These are phyloP conservation scores for Trypethelium eluteriae DNA, from an alignment of 495 filamentous ascomycete species.

Conservation along the genomic window DNA sequence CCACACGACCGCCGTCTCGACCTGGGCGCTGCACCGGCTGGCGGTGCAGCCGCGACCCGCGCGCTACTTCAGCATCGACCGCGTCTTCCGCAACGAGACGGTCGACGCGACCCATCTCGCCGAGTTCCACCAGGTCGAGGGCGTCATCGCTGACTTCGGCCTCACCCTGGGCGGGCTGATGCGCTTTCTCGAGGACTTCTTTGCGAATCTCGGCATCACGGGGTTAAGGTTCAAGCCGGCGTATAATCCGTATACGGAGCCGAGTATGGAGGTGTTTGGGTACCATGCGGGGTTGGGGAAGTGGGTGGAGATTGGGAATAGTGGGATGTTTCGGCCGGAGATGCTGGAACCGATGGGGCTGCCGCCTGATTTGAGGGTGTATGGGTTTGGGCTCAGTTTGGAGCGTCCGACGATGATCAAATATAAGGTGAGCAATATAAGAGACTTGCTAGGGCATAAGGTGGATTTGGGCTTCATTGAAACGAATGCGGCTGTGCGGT, in stretches of 20 bases:
- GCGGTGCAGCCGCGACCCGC: conserved; percentile 73
- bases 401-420: conserved; percentile 98
- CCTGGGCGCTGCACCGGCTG: conserved; percentile 81
- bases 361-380: conserved; percentile 78
- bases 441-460: conserved; percentile 40
- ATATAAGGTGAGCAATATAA: conserved; percentile 43
- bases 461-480: conserved; percentile 37
- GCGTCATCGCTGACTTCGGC: conserved; percentile 92
- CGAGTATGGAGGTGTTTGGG: conserved; percentile 92
- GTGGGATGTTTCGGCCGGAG: conserved; percentile 95
- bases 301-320: conserved; percentile 95
- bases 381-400: conserved; percentile 83
- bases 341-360: conserved; percentile 89
- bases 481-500: conserved; percentile 35
- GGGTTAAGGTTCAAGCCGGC: conserved; percentile 89
- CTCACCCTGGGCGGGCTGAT: conserved; percentile 87
- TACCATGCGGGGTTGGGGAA: conserved; percentile 84
- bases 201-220: conserved; percentile 86
- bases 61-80: conserved; percentile 93
- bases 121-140: conserved; percentile 98
- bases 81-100: conserved; percentile 92
- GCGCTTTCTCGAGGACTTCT: conserved; percentile 96
- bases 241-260: conserved; percentile 99
- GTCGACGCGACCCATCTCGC: conserved; percentile 95
- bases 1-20: conserved; percentile 86